Conservation (phyloP, 768 basidiomycete species). For the Tricholoma sp. region DNA sequence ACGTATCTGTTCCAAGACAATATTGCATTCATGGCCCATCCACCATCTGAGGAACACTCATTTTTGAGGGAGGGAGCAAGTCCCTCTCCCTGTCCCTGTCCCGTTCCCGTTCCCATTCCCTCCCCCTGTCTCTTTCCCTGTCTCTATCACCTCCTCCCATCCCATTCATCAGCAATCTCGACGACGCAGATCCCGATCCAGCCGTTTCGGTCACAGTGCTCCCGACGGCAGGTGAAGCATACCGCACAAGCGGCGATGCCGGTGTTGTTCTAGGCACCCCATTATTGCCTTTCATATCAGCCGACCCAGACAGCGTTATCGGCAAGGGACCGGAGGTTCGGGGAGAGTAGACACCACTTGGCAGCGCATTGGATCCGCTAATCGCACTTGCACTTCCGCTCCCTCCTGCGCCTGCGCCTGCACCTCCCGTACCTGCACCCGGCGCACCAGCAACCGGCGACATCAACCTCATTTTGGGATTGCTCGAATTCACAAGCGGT, state of each 20-base stretch:
- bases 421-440: neutral
- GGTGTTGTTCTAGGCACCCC: too few species aligned
- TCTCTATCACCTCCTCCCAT: conserved; percentile 27
- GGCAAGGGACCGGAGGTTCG: too few species aligned
- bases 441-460: neutral
- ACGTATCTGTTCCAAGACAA: too few species aligned
- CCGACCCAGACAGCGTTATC: too few species aligned
- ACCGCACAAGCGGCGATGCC: too few species aligned
- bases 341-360: too few species aligned
- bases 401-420: too few species aligned
- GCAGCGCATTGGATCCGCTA: too few species aligned
- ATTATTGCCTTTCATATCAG: too few species aligned
- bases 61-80: conserved; percentile 33
- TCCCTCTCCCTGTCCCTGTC: conserved; percentile 22
- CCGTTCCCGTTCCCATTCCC: conserved; percentile 18
- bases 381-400: too few species aligned
- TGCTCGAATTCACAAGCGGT: too few species aligned
- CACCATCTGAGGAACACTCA: conserved; percentile 38
- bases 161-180: conserved; percentile 13
- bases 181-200: conserved; percentile 1
- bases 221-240: neutral
- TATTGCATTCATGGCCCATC: conserved; percentile 28
- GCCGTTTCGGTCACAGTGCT: neutral
- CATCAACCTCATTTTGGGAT: conserved; percentile 1
- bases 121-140: conserved; percentile 7